Evolutionary conservation across 805 yeast genomes (phyloP), one percentile per base, ranked within the genome.

Genomic region (Suhomyces canberraensis): DNA sequence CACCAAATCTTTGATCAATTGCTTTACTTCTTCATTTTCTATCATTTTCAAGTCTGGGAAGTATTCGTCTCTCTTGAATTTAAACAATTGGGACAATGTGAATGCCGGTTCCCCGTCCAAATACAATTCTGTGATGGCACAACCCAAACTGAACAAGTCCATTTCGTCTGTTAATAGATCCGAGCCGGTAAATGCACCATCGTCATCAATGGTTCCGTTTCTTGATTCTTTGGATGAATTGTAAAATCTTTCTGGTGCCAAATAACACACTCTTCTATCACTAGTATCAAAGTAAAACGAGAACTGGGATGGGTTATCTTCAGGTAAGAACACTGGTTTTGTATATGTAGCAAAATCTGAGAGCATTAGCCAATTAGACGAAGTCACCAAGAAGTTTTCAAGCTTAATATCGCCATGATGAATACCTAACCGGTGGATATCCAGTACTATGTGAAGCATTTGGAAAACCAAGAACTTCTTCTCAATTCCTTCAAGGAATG

Each of bases 201-300:
- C 51, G 29, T 59, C 61, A 31, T 50, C 50, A 16, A 50, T 43
- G 35, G 44, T 51, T 31, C 44, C 56, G 16, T 16, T 36, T 7
- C 55, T 39, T 20, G 52, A 48, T 51, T 48, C 42, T 51, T 58
- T 43, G 11, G 26, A 24, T 31, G 64, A 55, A 27, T 42, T 62
- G 48, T 50, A 68, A 51, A 93, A 91, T 46, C 98, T 66, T 56
- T 93, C 98, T 0, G 98, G 98, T 0, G 98, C 98, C 29, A 93
- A 59, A 58, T 91, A 91, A 59, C 98, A 93, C 2, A 79, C 75
- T 50, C 96, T 72, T 45, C 97, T 70, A 54, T 79, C 86, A 2
- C 95, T 84, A 3, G 91, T 86, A 61, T 93, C 98, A 55, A 90
- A 93, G 59, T 82, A 93, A 53, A 91, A 93, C 1, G 93, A 79